phyloP scores from a whole-genome alignment of 169 alveolate genomes.

The Eimeria acervulina region DNA sequence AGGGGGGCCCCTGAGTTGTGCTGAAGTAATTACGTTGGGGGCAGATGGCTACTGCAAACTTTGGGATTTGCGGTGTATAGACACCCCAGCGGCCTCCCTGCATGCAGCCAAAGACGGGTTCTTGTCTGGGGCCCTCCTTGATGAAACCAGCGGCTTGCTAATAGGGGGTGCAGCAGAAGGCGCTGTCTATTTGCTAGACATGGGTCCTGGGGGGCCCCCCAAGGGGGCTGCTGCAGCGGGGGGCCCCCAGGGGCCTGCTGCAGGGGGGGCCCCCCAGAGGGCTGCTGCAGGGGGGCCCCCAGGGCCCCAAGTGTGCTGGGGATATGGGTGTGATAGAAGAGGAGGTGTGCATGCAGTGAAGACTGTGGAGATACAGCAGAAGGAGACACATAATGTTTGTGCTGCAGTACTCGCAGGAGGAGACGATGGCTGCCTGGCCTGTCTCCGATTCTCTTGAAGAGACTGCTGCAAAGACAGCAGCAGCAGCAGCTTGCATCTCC shows the following conservation, averaged over 20 bases:
- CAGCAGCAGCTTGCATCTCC: background rate
- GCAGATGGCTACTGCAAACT: slow-evolving; percentile 71
- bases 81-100: background rate
- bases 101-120: slow-evolving; percentile 26
- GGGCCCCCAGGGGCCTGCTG: background rate
- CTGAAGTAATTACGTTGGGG: slow-evolving; percentile 10
- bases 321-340: slow-evolving; percentile 30
- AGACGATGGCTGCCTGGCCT: slow-evolving; percentile 74
- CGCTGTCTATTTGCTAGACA: slow-evolving; percentile 26
- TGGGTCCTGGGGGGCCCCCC: background rate
- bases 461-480: background rate
- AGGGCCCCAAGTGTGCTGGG: slow-evolving; percentile 30
- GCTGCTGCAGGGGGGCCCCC: background rate
- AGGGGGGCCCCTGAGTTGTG: background rate
- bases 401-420: slow-evolving; percentile 67
- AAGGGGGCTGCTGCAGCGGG: background rate
- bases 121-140: slow-evolving; percentile 49
- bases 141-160: slow-evolving; percentile 1
- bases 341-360: slow-evolving; percentile 71
- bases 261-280: background rate
- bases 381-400: background rate
- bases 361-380: background rate
- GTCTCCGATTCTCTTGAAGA: background rate
- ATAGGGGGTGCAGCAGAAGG: slow-evolving; percentile 75
- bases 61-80: slow-evolving; percentile 58